Evolutionary conservation across 768 basidiomycete species (phyloP).

Genomic region (Floccularia luteovirens): DNA sequence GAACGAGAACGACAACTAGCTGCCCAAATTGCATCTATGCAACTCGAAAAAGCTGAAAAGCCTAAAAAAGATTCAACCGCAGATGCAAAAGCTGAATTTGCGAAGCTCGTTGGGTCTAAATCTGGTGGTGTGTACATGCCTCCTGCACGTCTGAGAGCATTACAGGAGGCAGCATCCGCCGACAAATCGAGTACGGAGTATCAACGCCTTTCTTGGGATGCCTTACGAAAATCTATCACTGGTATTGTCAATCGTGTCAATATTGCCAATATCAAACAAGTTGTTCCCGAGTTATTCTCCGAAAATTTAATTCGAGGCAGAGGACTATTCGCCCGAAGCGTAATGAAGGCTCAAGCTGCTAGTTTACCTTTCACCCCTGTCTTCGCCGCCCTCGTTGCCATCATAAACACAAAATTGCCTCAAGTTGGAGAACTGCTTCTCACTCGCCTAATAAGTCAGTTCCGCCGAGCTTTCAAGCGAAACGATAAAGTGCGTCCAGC

Average conservation of each 20-base stretch:
- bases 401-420: conserved; percentile 96
- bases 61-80: conserved; percentile 35
- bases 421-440: conserved; percentile 92
- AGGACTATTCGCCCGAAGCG: conserved; percentile 85
- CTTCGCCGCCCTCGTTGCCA: conserved; percentile 88
- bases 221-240: conserved; percentile 92
- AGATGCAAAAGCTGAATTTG: conserved; percentile 82
- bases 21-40: conserved; percentile 58
- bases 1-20: conserved; percentile 79
- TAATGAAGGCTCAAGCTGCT: conserved; percentile 97
- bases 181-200: conserved; percentile 87
- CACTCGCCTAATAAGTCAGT: conserved; percentile 88
- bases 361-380: conserved; percentile 98
- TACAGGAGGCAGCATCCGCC: conserved; percentile 74
- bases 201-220: conserved; percentile 96
- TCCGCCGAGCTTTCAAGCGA: conserved; percentile 88
- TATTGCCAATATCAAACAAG: conserved; percentile 89
- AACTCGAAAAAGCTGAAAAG: conserved; percentile 48
- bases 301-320: conserved; percentile 94
- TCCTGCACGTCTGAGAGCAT: conserved; percentile 83
- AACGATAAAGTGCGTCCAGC: conserved; percentile 84
- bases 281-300: conserved; percentile 83
- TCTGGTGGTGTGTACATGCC: conserved; percentile 97
- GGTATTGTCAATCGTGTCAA: conserved; percentile 99
- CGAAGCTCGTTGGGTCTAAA: conserved; percentile 73